Evolutionary conservation across 2,329 filamentous ascomycete species (phyloP).

Genomic region (Aureobasidium sp.): DNA sequence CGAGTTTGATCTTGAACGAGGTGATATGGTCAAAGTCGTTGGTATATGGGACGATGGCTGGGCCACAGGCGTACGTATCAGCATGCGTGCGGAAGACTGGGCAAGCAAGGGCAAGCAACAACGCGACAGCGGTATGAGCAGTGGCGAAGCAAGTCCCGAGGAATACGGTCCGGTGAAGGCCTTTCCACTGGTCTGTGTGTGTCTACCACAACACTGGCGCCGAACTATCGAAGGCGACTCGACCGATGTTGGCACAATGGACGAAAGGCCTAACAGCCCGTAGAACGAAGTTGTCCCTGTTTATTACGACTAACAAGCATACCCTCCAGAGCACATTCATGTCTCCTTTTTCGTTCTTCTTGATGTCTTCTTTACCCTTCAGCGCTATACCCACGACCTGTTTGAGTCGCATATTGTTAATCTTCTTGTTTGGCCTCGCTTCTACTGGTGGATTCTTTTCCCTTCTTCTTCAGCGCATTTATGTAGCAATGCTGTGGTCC

Average conservation of each 20-base stretch:
- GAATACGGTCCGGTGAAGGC: constrained; percentile 78
- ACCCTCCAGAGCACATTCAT: constrained; percentile 8
- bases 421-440: not conserved
- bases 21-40: constrained; percentile 96
- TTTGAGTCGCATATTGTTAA: constrained; percentile 1
- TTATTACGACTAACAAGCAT: constrained; percentile 11
- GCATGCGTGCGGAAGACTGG: constrained; percentile 83
- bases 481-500: not conserved
- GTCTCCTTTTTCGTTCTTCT: not conserved
- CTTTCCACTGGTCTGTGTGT: constrained; percentile 94
- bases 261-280: constrained; percentile 6
- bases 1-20: constrained; percentile 86
- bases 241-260: constrained; percentile 20
- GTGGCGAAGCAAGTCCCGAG: constrained; percentile 46
- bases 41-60: constrained; percentile 99
- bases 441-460: not conserved
- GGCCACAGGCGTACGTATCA: constrained; percentile 83
- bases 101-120: constrained; percentile 59
- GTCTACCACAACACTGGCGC: constrained; percentile 88
- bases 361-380: not conserved
- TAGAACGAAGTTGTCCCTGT: constrained; percentile 10
- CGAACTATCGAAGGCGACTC: constrained; percentile 89
- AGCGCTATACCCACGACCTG: constrained; percentile 7
- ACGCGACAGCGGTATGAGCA: constrained; percentile 88
- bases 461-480: not conserved